Evolutionary conservation across 2,329 filamentous ascomycete species (phyloP), one percentile per base, ranked within the genome.

Genomic region (Neopestalotiopsis sp.): DNA sequence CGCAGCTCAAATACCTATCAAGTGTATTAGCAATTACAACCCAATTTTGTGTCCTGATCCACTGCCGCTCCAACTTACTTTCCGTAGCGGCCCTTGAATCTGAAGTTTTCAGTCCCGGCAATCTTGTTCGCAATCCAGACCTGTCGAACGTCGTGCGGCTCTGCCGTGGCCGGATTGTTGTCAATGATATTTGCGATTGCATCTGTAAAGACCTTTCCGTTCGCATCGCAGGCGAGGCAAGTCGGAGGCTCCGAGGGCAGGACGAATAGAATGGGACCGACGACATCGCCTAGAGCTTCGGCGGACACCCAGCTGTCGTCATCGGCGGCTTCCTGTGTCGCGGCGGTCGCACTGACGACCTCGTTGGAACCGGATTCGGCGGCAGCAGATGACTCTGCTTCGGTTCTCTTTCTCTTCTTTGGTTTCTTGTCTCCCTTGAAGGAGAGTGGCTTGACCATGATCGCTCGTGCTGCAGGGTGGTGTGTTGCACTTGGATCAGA

Each of bases 371-470:
- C 80, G 64, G 76, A 77, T 60, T 73, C 74, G 52, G 67, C 78
- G 13, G 80, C 85, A 82, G 68, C 49, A 1, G 70, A 69, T 2
- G 69, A 65, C 58, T 89, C 84, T 58, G 83, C 83, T 66, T 85
- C 84, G 62, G 87, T 82, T 74, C 93, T 90, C 87, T 97, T 98
- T 80, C 94, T 89, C 86, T 98, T 98, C 82, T 96, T 97, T 69
- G 89, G 84, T 83, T 96, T 96, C 82, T 97, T 98, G 83, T 99
- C 96, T 85, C 96, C 96, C 83, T 99, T 99, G 87, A 99, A 99
- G 63, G 90, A 86, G 69, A 99, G 88, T 62, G 95, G 91, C 80
- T 97, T 98, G 74, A 97, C 91, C 93, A 96, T 96, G 71, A 72
- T 82, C 74, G 59, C 70, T 68, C 68, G 66, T 65, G 30, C 40